phyloP scores from a whole-genome alignment of 129 eudicot genomes.

The Flaveria robusta region DNA sequence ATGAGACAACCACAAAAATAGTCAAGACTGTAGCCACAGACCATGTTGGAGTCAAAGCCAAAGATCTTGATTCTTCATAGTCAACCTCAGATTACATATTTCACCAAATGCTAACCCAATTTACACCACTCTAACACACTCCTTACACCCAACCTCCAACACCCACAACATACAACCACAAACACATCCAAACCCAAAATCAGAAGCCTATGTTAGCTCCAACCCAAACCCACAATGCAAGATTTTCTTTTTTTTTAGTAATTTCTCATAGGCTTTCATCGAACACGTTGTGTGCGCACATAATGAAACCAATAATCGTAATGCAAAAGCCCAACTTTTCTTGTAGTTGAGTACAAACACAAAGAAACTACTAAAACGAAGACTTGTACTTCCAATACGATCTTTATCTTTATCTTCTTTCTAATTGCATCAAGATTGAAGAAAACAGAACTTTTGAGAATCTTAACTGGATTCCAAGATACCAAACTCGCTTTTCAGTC shows the following conservation, averaged over 20 bases:
- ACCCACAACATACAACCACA: neutral
- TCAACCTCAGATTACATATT: slow-evolving; percentile 44
- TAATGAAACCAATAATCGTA: slow-evolving; percentile 10
- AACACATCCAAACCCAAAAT: slow-evolving; percentile 12
- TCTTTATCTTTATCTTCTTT: slow-evolving; percentile 17
- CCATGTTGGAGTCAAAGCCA: slow-evolving; percentile 99
- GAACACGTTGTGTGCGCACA: slow-evolving; percentile 29
- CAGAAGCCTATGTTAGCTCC: no score
- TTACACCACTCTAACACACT: slow-evolving; percentile 13
- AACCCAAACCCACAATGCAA: slow-evolving; percentile 21
- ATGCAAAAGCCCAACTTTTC: slow-evolving; percentile 13
- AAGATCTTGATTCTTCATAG: slow-evolving; percentile 67
- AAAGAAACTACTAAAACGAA: slow-evolving; percentile 18
- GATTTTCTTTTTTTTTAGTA: neutral
- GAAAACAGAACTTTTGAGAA: slow-evolving; percentile 6
- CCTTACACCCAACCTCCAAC: no score
- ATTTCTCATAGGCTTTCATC: slow-evolving; percentile 28
- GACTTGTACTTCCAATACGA: slow-evolving; percentile 22
- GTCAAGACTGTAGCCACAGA: slow-evolving; percentile 97
- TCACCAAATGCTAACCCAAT: slow-evolving; percentile 7
- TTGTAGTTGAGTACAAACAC: slow-evolving; percentile 10
- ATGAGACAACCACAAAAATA: slow-evolving; percentile 86
- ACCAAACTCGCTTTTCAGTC: slow-evolving; percentile 32
- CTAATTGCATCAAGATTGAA: slow-evolving; percentile 31
- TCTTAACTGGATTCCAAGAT: slow-evolving; percentile 39